Evolutionary conservation across 2,329 filamentous ascomycete species (phyloP).

Genomic region (Stagonosporopsis vannaccii): DNA sequence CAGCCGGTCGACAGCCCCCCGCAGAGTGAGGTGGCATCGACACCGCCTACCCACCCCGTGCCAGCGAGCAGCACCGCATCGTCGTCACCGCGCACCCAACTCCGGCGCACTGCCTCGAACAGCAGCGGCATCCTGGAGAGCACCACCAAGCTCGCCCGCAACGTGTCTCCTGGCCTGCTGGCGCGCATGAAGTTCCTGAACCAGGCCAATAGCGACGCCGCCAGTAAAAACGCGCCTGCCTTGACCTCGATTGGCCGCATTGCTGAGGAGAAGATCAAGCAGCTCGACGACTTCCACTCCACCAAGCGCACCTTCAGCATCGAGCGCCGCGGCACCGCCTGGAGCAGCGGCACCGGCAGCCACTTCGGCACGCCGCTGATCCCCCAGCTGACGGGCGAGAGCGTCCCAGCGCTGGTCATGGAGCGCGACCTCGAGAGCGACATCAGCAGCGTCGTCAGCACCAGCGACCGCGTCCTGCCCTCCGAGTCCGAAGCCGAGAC

Average conservation of each 20-base stretch:
- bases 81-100: constrained; percentile 23
- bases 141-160: constrained; percentile 47
- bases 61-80: constrained; percentile 30
- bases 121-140: constrained; percentile 21
- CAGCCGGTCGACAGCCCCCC: constrained; percentile 31
- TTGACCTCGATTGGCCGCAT: constrained; percentile 66
- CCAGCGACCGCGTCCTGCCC: constrained; percentile 63
- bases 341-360: constrained; percentile 67
- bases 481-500: constrained; percentile 57
- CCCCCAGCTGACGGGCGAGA: constrained; percentile 47
- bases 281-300: constrained; percentile 70
- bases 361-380: constrained; percentile 39
- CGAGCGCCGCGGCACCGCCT: constrained; percentile 72
- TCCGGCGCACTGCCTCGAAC: constrained; percentile 20
- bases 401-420: constrained; percentile 49
- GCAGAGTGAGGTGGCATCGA: constrained; percentile 23
- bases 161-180: constrained; percentile 53
- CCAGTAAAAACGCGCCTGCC: constrained; percentile 44
- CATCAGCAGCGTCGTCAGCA: constrained; percentile 57
- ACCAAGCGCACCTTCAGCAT: constrained; percentile 62
- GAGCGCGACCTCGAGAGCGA: constrained; percentile 54
- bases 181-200: constrained; percentile 55
- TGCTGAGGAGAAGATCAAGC: constrained; percentile 72
- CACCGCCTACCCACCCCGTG: constrained; percentile 20
- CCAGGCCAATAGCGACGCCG: constrained; percentile 41